Conservation (phyloP, 345 rosid genomes). For the Euphorbia pulcherrima region DNA sequence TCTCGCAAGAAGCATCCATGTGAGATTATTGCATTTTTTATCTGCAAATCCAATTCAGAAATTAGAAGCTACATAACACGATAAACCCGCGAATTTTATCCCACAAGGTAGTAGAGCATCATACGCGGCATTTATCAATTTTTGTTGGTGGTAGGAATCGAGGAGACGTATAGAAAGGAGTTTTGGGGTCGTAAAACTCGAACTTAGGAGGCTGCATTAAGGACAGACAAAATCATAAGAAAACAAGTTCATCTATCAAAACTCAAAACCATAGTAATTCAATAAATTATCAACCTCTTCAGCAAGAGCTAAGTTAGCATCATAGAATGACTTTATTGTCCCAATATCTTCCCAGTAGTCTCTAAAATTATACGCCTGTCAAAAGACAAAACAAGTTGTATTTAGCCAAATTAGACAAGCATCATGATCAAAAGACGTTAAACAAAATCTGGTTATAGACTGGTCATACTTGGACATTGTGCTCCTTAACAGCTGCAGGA, state of each 20-base stretch:
- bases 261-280: background rate
- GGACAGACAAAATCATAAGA: background rate
- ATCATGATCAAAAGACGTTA: conserved; percentile 1
- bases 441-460: conserved; percentile 1
- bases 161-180: conserved; percentile 92
- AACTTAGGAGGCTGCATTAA: conserved; percentile 63
- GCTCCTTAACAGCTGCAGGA: conserved; percentile 81
- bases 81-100: conserved; percentile 13
- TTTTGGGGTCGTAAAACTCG: conserved; percentile 79
- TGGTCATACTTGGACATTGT: conserved; percentile 62
- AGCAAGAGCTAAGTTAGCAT: conserved; percentile 89
- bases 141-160: conserved; percentile 85
- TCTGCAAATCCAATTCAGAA: conserved; percentile 38
- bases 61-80: conserved; percentile 17
- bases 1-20: conserved; percentile 96
- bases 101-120: conserved; percentile 12
- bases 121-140: conserved; percentile 73
- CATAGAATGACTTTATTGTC: conserved; percentile 78
- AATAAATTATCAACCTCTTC: conserved; percentile 56
- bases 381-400: conserved; percentile 3
- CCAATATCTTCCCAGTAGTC: conserved; percentile 99
- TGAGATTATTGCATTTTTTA: conserved; percentile 75
- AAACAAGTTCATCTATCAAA: background rate
- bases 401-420: background rate
- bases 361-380: conserved; percentile 65